These are phyloP conservation scores for Lumnitzera littorea DNA, from an alignment of 345 rosid genomes.

Conservation along the genomic window DNA sequence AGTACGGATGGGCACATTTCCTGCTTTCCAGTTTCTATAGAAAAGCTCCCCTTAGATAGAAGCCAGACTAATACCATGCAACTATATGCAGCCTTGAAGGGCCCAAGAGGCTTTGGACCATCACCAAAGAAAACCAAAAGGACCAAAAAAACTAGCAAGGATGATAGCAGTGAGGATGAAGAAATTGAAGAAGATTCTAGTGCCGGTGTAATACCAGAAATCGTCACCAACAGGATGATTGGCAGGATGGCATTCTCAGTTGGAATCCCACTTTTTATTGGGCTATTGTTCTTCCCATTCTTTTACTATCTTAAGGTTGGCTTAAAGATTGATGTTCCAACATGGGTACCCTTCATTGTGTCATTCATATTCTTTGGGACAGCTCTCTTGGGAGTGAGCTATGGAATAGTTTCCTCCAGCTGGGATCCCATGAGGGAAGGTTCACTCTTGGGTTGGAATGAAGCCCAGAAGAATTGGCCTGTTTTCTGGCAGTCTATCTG, in stretches of 20 bases:
- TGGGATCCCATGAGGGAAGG: conserved; percentile 98
- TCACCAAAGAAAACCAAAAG: conserved; percentile 51
- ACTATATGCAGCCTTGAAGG: conserved; percentile 46
- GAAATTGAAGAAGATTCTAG: conserved; percentile 29
- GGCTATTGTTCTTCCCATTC: conserved; percentile 77
- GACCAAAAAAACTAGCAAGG: conserved; percentile 29
- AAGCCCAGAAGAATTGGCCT: conserved; percentile 93
- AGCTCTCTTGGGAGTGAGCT: conserved; percentile 76
- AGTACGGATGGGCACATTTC: conserved; percentile 7
- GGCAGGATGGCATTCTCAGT: conserved; percentile 73
- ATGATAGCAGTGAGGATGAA: conserved; percentile 23
- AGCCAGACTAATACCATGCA: conserved; percentile 16
- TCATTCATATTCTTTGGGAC: conserved; percentile 84
- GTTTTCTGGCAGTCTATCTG: conserved; percentile 89
- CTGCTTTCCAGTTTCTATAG: conserved; percentile 16
- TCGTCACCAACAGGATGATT: conserved; percentile 91
- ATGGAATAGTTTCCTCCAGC: conserved; percentile 88
- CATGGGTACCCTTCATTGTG: conserved; percentile 80
- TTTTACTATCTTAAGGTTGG: conserved; percentile 84
- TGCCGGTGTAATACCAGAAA: conserved; percentile 69
- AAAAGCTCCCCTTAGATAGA: conserved; percentile 5
- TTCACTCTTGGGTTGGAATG: conserved; percentile 85
- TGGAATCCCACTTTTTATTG: conserved; percentile 65
- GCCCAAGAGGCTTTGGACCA: conserved; percentile 74
- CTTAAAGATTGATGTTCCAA: conserved; percentile 70